Base-by-base conservation (phyloP, 2,329 filamentous ascomycete species). In the Fusarium pseudocircinatum region DNA sequence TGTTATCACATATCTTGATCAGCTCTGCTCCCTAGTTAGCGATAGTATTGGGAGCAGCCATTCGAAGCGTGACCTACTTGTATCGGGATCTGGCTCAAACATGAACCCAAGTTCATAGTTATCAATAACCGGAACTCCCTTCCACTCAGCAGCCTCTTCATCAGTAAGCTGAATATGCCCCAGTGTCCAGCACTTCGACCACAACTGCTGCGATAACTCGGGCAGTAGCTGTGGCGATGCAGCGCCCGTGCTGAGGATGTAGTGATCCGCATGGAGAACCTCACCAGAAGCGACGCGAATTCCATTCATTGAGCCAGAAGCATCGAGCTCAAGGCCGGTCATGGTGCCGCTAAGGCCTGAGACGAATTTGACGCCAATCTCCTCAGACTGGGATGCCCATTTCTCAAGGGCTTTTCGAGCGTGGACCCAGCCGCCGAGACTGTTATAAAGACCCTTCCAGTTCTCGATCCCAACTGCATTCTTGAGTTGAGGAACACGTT, bases 71-170 rank as follows among this genome's bases (percentile, higher is more conserved):
- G 4, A 34, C 43, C n/a, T 3, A 67, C 63, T 67, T 2, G 63
- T 67, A 7, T 67, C 63, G 2, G 43, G 49, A 24, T 67, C 63
- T 1, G 63, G 63, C 0, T 67, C 63, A 50, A 67, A 67, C 63
- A 67, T 67, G 20, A 67, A 67, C 9, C 63, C 63, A 11, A 67
- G 63, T 3, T 67, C 63, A 14, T 50, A 67, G 30, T 67, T 58
- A 12, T 67, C 36, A 18, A 67, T 67, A 0, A 67, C 60, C 0
- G 63, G 63, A 4, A 67, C 43, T 1, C 63, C 63, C 12, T 57
- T 44, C 63, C 60, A 67, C 11, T 50, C 36, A 4, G 37, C 37
- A 28, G 60, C 61, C 0, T 67, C 63, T 3, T 44, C 32, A 20
- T 59, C 50, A 0, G 60, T 65, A 2, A 67, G 63, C 6, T 67